These are phyloP conservation scores for Castanospermum australe DNA, from an alignment of 306 rosid species.

Conservation along the genomic window DNA sequence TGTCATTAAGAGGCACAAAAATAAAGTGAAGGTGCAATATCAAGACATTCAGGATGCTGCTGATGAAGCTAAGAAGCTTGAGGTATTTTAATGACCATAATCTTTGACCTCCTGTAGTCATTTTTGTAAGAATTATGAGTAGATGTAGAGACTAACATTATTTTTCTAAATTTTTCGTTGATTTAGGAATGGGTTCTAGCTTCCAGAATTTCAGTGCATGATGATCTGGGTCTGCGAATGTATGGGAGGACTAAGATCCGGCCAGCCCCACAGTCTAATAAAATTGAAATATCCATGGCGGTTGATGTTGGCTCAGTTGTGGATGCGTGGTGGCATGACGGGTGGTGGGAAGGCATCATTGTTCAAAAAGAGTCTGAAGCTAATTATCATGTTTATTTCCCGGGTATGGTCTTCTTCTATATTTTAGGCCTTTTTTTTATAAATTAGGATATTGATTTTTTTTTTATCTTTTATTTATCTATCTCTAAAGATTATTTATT, in stretches of 20 bases:
- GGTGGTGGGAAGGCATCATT: conserved; percentile 98
- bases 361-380: conserved; percentile 53
- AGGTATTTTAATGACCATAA: conserved; percentile 49
- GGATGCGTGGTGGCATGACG: conserved; percentile 88
- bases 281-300: conserved; percentile 29
- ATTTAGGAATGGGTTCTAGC: conserved; percentile 83
- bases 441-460: too few species aligned
- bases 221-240: conserved; percentile 53
- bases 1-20: conserved; percentile 58
- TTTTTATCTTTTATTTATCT: too few species aligned
- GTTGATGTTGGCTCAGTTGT: conserved; percentile 63
- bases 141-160: neutral
- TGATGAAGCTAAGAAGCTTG: conserved; percentile 71
- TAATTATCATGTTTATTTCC: conserved; percentile 59
- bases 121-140: neutral
- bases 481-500: too few species aligned
- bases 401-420: conserved; percentile 45
- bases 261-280: conserved; percentile 41
- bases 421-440: too few species aligned
- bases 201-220: conserved; percentile 55
- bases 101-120: neutral
- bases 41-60: conserved; percentile 72
- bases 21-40: conserved; percentile 81
- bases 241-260: conserved; percentile 58
- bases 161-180: neutral